These are phyloP conservation scores for Talaromyces sp. DNA, from an alignment of 2,329 filamentous ascomycete genomes.

Conservation along the genomic window DNA sequence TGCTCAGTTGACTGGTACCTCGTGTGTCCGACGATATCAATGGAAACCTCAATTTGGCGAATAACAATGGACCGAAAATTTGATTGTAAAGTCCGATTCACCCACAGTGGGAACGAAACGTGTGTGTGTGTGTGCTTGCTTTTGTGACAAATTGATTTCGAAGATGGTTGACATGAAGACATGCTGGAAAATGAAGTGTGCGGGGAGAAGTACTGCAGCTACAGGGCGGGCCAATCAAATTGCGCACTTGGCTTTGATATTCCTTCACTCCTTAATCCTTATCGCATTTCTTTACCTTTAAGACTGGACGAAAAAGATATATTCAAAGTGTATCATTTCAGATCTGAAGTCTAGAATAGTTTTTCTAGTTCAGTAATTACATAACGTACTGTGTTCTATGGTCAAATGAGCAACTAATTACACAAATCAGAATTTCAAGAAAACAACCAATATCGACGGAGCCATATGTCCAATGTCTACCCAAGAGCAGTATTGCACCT, in stretches of 20 bases:
- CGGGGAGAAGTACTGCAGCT: conserved; percentile 5
- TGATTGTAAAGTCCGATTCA: too few relatives aligned
- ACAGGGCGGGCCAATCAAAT: conserved; percentile 4
- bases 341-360: neutral
- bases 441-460: neutral
- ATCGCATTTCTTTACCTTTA: too few relatives aligned
- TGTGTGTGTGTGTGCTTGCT: neutral
- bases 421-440: neutral
- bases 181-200: conserved; percentile 8
- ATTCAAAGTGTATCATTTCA: too few relatives aligned
- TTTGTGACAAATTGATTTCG: neutral
- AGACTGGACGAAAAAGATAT: too few relatives aligned
- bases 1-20: neutral
- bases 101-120: neutral
- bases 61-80: neutral
- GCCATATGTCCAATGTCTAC: neutral
- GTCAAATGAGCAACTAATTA: neutral
- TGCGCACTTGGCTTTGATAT: neutral
- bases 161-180: neutral
- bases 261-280: neutral
- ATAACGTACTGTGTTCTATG: neutral
- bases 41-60: neutral
- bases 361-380: neutral
- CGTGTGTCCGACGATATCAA: neutral
- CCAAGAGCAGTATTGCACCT: conserved; percentile 38